Evolutionary conservation across 495 filamentous ascomycete species (phyloP), one percentile per base, ranked within the genome.

Genomic region (Daldinia grandis): DNA sequence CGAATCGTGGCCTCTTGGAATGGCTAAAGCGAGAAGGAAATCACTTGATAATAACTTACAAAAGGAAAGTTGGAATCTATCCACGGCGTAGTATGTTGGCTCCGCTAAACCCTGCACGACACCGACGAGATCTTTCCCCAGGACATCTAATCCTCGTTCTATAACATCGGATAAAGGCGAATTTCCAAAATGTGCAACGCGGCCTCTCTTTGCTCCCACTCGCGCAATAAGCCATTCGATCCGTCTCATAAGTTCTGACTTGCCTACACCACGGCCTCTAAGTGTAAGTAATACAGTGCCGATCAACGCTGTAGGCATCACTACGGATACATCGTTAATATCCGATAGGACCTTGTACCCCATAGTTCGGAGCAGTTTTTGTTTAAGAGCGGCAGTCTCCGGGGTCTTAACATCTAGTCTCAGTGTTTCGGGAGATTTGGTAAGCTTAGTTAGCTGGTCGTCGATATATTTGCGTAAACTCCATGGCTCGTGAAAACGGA

Each of bases 261-360:
- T 93, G 19, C 95, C 95, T 7, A 99, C 94, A 30, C 95, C 95
- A 44, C 95, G 90, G 0, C 95, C 95, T 73, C 95, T 87, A 0
- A 99, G 87, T 0, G 95, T 99, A 25, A 99, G 84, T 0, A 99
- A 85, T 0, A 98, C 93, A 0, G 95, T 98, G 9, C 95, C 95
- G 33, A 99, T 95, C 44, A 99, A 84, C 6, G 95, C 92, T 0
- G 95, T 97, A 4, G 95, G 95, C 95, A 99, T 99, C 60, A 98
- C 93, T 1, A 99, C 95, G 2, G 94, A 97, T 2, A 97, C 95
- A 30, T 90, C 86, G 76, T 99, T 99, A 81, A 99, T 98, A 71
- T 98, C 93, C 3, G 91, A 90, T 25, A 99, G 83, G 12, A 98
- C 93, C 65, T 90, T 91, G 78, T 97, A 99, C 1, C 95, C 95